These are phyloP conservation scores for Catharanthus roseus DNA, from an alignment of 257 asterid species.

Conservation along the genomic window DNA sequence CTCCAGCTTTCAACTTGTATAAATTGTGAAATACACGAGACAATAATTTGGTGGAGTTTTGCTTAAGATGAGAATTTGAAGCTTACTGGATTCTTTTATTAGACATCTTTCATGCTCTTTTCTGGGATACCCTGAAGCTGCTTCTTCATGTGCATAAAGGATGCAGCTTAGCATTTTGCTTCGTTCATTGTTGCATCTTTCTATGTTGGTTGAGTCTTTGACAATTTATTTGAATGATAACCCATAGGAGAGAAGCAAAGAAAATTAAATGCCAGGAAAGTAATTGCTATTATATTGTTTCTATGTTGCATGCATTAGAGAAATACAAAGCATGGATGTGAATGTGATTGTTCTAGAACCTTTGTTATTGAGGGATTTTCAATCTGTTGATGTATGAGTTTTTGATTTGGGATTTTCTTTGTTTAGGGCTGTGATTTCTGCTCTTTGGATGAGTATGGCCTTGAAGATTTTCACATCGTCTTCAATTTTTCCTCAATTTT, in stretches of 20 bases:
- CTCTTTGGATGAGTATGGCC: slow-evolving; percentile 19
- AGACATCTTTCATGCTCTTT: background rate
- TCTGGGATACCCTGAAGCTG: background rate
- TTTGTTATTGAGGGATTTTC: background rate
- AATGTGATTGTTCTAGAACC: background rate
- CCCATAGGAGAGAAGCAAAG: background rate
- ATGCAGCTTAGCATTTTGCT: background rate
- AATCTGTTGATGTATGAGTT: background rate
- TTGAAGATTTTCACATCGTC: slow-evolving; percentile 11
- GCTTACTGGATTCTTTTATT: background rate
- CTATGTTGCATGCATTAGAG: background rate
- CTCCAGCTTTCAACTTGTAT: slow-evolving; percentile 20
- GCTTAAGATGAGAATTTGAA: background rate
- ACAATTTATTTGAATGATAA: background rate
- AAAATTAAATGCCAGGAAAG: slow-evolving; percentile 1
- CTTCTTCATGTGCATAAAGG: background rate
- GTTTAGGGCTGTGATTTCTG: slow-evolving; percentile 28
- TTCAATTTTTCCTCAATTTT: background rate
- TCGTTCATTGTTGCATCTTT: background rate
- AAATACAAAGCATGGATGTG: background rate
- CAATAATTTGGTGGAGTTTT: slow-evolving; percentile 6
- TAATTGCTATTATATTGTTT: background rate
- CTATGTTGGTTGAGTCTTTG: background rate
- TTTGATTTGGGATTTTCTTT: slow-evolving; percentile 12
- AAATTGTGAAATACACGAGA: slow-evolving; percentile 5